Evolutionary conservation across 1,284 basidiomycete species (phyloP), one percentile per base, ranked within the genome.

Genomic region (Chiua sp.): DNA sequence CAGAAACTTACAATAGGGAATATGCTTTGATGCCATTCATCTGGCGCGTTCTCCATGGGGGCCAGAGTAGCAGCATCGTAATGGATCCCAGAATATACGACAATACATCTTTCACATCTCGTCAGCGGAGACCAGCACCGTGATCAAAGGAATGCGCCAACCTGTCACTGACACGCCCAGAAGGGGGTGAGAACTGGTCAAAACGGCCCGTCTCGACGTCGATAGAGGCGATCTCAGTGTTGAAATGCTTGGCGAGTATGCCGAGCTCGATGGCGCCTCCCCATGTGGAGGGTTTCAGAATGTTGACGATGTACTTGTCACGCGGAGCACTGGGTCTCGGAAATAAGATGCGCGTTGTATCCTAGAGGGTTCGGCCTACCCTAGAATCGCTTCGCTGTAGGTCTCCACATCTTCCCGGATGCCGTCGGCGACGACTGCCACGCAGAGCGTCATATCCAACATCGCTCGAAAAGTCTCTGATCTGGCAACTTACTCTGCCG

Each of bases 41-140:
- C 72, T 0, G 92, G 91, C 0, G 91, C 90, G 51, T 88, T 87
- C 5, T 80, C 77, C 71, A 85, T 81, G 0, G 93, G 96, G n/a
- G 94, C 86, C 39, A 96, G 77, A 0, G 91, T 90, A 15, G 91
- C 86, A 12, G 93, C 93, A 73, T 98, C 96, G 75, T 98, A 98
- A 75, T 97, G 95, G 56, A 97, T 96, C 11, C 95, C 96, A 3
- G 92, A 94, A 76, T 98, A 98, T 5, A 98, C 82, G 18, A 98
- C 72, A 13, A 97, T 77, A 53, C 85, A 88, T 26, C 86, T 81
- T 71, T 44, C 64, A 70, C 77, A 58, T 15, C 13, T 33, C n/a
- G n/a, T 66, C 46, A 63, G 51, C 47, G 15, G 6, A 46, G n/a
- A 37, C 13, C 37, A 46, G 60, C 18, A 28, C 30, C 4, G 15